phyloP scores from a whole-genome alignment of 2,329 filamentous ascomycete genomes.

The Colletotrichum tabaci region DNA sequence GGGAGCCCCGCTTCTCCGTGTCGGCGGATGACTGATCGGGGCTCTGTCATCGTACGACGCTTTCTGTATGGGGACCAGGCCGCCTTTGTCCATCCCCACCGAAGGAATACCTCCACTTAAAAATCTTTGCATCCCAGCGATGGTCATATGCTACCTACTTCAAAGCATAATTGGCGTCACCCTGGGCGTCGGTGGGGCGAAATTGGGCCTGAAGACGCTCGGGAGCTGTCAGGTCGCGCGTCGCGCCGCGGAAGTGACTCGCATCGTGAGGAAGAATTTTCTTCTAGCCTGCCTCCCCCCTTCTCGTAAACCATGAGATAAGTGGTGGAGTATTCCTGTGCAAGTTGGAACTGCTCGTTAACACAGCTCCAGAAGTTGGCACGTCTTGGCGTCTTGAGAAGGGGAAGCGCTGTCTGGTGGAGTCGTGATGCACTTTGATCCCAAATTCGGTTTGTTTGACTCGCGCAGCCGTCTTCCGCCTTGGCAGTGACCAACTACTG shows the following conservation, averaged over 20 bases:
- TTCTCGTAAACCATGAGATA: constrained; percentile 14
- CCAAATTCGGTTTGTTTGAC: constrained; percentile 34
- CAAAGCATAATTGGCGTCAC: constrained; percentile 12
- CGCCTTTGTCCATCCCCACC: constrained; percentile 24
- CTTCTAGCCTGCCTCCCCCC: background rate
- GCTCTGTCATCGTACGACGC: constrained; percentile 25
- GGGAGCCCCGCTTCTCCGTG: constrained; percentile 34
- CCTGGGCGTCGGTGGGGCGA: constrained; percentile 21
- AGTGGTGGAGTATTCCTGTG: constrained; percentile 21
- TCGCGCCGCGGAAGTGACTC: constrained; percentile 10
- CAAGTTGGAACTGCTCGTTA: background rate
- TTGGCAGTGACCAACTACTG: constrained; percentile 29
- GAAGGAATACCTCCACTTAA: constrained; percentile 5
- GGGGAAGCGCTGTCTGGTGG: constrained; percentile 15
- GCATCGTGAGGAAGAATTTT: constrained; percentile 17
- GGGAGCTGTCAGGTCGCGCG: constrained; percentile 7
- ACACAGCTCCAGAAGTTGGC: constrained; percentile 12
- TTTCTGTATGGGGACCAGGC: constrained; percentile 5
- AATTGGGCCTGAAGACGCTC: constrained; percentile 24
- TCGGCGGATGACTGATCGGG: constrained; percentile 39
- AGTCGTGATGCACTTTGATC: constrained; percentile 29
- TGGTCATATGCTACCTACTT: background rate
- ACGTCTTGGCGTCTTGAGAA: background rate
- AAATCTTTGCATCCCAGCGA: constrained; percentile 14
- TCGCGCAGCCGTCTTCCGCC: constrained; percentile 13